Base-by-base conservation (phyloP, 768 basidiomycete genomes). In the Trametes cingulata region DNA sequence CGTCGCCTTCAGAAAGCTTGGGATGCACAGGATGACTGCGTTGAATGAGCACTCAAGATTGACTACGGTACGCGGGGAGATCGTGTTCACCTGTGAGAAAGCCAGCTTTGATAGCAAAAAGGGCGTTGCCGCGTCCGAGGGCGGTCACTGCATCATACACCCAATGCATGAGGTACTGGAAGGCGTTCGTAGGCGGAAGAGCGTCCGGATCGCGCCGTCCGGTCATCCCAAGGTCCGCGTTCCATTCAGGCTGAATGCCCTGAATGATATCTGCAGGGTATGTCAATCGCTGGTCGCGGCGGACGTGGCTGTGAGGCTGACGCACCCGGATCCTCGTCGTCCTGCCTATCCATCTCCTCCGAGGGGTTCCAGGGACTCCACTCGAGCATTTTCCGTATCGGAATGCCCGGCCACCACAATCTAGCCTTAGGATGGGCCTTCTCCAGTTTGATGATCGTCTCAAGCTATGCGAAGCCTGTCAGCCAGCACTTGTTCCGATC, bases 81-180 rank as follows among this genome's bases (percentile, higher is more conserved):
- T 0, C 2, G 20, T 19, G 17, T 25, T n/a, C 20, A 86, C 84
- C 76, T 17, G 88, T 84, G 58, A 93, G 68, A 29, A 85, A 61
- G 0, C 84, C 88, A 2, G 86, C 89, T 71, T 92, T 93, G 57
- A 91, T 52, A 0, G 88, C 88, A 58, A 84, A 92, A 27, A 90
- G 69, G 1, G 77, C 73, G 63, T 91, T 90, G 6, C 88, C 90
- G 3, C 77, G 73, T 3, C 78, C 77, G 0, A 88, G 63, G 0
- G 76, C 74, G 2, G 70, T 71, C 3, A 77, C 61, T 1, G 71
- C 60, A 14, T 73, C 64, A 67, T 86, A 84, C 1, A 84, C 1
- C 54, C 72, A 66, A 46, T 76, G 78, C 78, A 84, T 78, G 0
- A 79, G 58, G 39, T 67, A 72, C 68, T 91, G 87, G 33, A 89